Percentiles rank a stretch among this genome's conserved stretches.
Evolutionary conservation across 176 grass and related monocot species (phyloP).

Genomic region (Cenchrus fungigraminus): DNA sequence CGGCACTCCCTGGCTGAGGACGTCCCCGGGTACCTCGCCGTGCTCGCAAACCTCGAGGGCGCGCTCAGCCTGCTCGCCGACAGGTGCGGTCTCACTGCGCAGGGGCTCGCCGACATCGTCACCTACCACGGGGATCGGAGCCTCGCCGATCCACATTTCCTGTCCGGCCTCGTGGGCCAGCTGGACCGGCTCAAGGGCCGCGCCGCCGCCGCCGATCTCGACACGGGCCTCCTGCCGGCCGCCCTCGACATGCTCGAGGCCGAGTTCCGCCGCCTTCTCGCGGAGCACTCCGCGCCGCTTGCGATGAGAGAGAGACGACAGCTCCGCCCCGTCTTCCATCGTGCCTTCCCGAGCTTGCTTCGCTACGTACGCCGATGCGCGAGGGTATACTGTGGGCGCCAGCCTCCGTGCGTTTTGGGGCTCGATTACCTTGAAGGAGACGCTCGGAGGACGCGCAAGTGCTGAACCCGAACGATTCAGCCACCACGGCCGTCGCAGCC

Average conservation of each 20-base stretch:
- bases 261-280: conserved; percentile 75
- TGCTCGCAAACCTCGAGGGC: conserved; percentile 75
- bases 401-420: conserved; percentile 49
- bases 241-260: conserved; percentile 69
- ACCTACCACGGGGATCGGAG: conserved; percentile 79
- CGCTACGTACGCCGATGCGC: conserved; percentile 39
- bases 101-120: conserved; percentile 92
- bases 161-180: conserved; percentile 57
- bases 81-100: conserved; percentile 75
- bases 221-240: conserved; percentile 69
- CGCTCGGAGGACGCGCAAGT: conserved; percentile 43
- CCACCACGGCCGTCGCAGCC: too few species aligned
- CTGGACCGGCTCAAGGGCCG: conserved; percentile 43
- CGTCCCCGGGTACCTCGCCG: conserved; percentile 59
- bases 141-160: conserved; percentile 82
- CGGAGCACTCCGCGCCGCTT: conserved; percentile 56
- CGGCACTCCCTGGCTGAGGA: conserved; percentile 14
- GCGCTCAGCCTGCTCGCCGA: conserved; percentile 68
- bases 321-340: conserved; percentile 27
- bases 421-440: conserved; percentile 58
- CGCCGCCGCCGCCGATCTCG: conserved; percentile 43
- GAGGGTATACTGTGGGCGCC: conserved; percentile 51
- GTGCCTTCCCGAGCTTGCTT: conserved; percentile 52
- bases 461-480: neutral
- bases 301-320: conserved; percentile 38